These are phyloP conservation scores for Cordyceps fumosorosea DNA, from an alignment of 2,329 filamentous ascomycete species.

Conservation along the genomic window DNA sequence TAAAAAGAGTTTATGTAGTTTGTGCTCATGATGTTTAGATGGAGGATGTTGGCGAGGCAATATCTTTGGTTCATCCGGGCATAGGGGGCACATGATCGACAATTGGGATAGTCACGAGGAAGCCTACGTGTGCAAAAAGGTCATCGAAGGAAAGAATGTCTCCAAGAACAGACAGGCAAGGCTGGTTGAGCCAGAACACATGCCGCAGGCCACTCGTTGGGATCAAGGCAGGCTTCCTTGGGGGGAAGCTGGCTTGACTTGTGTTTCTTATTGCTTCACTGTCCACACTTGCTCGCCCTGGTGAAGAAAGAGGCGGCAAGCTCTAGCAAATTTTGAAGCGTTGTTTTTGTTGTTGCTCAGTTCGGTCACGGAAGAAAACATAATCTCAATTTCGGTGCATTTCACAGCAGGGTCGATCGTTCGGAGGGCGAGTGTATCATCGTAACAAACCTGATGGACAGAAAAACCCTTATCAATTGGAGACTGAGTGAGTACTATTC, in stretches of 20 bases:
- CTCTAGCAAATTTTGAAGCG: conserved; percentile 62
- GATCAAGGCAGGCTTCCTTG: conserved; percentile 20
- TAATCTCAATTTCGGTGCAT: not conserved
- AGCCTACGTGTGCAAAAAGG: not conserved
- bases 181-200: conserved; percentile 16
- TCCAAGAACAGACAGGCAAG: conserved; percentile 31
- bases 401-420: not conserved
- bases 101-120: conserved; percentile 12
- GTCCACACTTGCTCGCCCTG: conserved; percentile 62
- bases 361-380: not conserved
- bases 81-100: conserved; percentile 14
- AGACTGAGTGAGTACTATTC: not conserved
- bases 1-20: conserved; percentile 11
- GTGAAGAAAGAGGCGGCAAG: conserved; percentile 48
- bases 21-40: conserved; percentile 5
- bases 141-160: conserved; percentile 21
- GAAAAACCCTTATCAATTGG: not conserved
- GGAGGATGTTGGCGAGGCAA: conserved; percentile 4
- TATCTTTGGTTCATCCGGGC: conserved; percentile 7
- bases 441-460: not conserved
- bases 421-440: not conserved
- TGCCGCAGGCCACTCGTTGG: conserved; percentile 26
- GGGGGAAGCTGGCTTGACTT: conserved; percentile 16
- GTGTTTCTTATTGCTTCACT: conserved; percentile 57
- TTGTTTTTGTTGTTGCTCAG: conserved; percentile 14